Conservation (phyloP, 1,284 basidiomycete species). For the Moesziomyces sp. region DNA sequence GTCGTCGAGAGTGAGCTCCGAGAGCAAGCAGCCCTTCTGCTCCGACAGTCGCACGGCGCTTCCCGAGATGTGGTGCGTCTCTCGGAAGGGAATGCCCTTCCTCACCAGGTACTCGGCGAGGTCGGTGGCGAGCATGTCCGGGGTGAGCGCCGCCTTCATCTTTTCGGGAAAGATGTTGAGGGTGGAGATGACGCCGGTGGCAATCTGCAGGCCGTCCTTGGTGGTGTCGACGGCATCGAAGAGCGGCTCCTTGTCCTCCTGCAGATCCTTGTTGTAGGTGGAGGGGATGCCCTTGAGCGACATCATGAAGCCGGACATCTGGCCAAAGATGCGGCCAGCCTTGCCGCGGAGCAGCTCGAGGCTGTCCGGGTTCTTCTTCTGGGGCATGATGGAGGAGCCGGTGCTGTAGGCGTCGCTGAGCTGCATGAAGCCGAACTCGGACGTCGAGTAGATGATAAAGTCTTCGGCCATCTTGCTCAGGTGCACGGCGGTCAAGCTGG, state of each 20-base stretch:
- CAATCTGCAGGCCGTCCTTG: slow-evolving; percentile 87
- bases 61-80: slow-evolving; percentile 97
- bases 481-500: slow-evolving; percentile 89
- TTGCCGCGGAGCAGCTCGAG: slow-evolving; percentile 94
- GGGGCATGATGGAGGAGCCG: slow-evolving; percentile 98
- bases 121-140: slow-evolving; percentile 97
- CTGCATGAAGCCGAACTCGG: slow-evolving; percentile 94
- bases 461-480: slow-evolving; percentile 95
- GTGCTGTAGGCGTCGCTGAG: slow-evolving; percentile 97
- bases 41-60: slow-evolving; percentile 94
- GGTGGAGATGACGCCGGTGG: slow-evolving; percentile 92
- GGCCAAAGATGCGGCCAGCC: slow-evolving; percentile 91
- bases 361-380: slow-evolving; percentile 99
- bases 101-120: slow-evolving; percentile 97
- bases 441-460: slow-evolving; percentile 93
- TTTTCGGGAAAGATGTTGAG: slow-evolving; percentile 82
- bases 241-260: slow-evolving; percentile 97
- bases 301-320: slow-evolving; percentile 98
- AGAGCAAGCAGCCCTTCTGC: slow-evolving; percentile 80
- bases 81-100: slow-evolving; percentile 94
- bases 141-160: slow-evolving; percentile 89
- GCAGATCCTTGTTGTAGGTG: slow-evolving; percentile 98
- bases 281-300: slow-evolving; percentile 96
- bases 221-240: slow-evolving; percentile 94
- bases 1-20: slow-evolving; percentile 82